Evolutionary conservation across 192 early-diverging fungal genomes (phyloP).

Genomic region (Linnemannia elongata): DNA sequence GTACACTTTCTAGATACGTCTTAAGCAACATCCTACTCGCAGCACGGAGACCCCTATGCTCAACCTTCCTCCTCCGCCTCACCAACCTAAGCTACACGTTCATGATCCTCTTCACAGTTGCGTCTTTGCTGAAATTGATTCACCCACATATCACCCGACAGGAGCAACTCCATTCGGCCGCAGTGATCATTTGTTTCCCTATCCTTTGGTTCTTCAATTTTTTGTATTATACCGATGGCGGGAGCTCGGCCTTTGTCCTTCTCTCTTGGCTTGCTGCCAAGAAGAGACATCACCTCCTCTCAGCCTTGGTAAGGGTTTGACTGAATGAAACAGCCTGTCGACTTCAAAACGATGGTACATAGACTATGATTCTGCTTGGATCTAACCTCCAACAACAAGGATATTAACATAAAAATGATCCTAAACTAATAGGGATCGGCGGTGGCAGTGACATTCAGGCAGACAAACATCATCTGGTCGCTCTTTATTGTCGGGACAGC

Average conservation of each 20-base stretch:
- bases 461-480: constrained; percentile 95
- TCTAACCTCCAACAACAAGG: neutral
- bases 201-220: constrained; percentile 87
- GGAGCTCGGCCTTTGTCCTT: constrained; percentile 86
- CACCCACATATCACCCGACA: constrained; percentile 45
- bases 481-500: constrained; percentile 72
- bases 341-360: too few relatives aligned
- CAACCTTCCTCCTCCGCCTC: constrained; percentile 63
- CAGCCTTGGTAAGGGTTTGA: constrained; percentile 67
- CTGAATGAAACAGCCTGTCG: neutral
- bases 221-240: constrained; percentile 94
- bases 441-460: constrained; percentile 79
- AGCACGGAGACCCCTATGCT: constrained; percentile 45
- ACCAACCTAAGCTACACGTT: constrained; percentile 79
- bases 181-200: constrained; percentile 79
- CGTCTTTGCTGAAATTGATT: constrained; percentile 52
- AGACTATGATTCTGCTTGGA: too few relatives aligned
- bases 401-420: neutral
- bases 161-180: constrained; percentile 36
- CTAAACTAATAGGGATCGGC: constrained; percentile 24
- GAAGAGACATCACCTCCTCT: constrained; percentile 57
- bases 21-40: constrained; percentile 42
- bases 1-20: constrained; percentile 35
- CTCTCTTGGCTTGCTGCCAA: constrained; percentile 71
- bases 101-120: constrained; percentile 63